phyloP scores from a whole-genome alignment of 2,329 filamentous ascomycete genomes.

The Amesomyces nigricolor region DNA sequence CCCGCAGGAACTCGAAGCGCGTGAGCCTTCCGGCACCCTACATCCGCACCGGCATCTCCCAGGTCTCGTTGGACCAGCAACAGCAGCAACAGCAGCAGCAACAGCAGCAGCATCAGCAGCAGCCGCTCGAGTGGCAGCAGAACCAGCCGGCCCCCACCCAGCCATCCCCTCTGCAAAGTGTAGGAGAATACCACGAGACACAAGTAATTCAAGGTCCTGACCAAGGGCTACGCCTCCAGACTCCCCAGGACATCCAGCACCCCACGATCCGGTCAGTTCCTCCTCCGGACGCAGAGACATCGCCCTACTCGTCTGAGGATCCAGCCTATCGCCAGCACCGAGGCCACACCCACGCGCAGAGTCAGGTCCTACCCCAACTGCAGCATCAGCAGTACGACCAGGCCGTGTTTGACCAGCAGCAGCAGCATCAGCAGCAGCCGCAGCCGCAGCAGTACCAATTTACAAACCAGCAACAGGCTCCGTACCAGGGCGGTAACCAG shows the following conservation, averaged over 20 bases:
- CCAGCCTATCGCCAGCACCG: conserved; percentile 39
- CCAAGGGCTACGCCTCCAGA: conserved; percentile 37
- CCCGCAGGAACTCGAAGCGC: conserved; percentile 53
- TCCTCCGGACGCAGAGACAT: conserved; percentile 39
- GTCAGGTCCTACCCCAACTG: conserved; percentile 34
- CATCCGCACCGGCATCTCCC: conserved; percentile 39
- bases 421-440: conserved; percentile 26
- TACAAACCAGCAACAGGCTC: conserved; percentile 26
- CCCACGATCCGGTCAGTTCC: conserved; percentile 46
- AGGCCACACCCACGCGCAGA: conserved; percentile 31
- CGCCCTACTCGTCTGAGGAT: conserved; percentile 43
- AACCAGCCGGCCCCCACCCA: conserved; percentile 30
- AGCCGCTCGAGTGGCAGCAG: conserved; percentile 31
- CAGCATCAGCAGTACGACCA: conserved; percentile 38
- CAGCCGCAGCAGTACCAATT: conserved; percentile 27
- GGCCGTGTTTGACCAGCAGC: conserved; percentile 37
- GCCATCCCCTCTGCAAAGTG: conserved; percentile 42
- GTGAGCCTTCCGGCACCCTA: conserved; percentile 42
- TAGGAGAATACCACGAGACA: conserved; percentile 34
- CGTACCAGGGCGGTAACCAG: conserved; percentile 33
- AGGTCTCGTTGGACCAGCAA: conserved; percentile 35
- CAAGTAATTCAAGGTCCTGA: conserved; percentile 37
- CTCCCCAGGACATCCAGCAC: conserved; percentile 34
- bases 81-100: conserved; percentile 32
- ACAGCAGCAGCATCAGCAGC: conserved; percentile 22